Evolutionary conservation across 306 rosid genomes (phyloP), one percentile per base, ranked within the genome.

Genomic region (Elaeagnus macrophylla): DNA sequence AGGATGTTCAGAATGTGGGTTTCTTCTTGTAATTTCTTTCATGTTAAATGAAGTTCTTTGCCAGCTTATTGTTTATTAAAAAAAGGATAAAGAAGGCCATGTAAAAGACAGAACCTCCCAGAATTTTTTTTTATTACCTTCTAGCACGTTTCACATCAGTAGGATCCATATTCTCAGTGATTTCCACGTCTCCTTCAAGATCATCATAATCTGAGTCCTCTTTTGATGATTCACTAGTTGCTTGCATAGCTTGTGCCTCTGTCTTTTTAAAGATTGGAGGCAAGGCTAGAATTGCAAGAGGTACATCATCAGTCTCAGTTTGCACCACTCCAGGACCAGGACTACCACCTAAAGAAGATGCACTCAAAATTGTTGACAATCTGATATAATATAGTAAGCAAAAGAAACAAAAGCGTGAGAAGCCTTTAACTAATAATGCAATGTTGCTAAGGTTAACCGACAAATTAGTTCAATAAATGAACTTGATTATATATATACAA

Each of bases 201-300:
- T 79, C 85, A 69, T 79, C 85, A 59, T 79, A 81, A 46, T 79
- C 85, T 0, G 85, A 79, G 25, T 79, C 81, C 9, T 79, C 85
- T 52, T 72, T 75, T 12, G 85, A 79, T 12, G 85, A 79, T 72
- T 81, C 85, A 46, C 85, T 79, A 0, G 81, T 72, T 59, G 85
- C 50, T 62, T 75, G 83, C 41, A 17, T 69, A 55, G 62, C 57
- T 53, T 37, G 83, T 20, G 59, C 17, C 39, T 19, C 73, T 9
- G 55, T 44, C 53, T 69, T 79, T 47, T 41, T 68, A 53, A 62
- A 74, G 42, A 64, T 10, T 58, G 73, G 55, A 52, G 85, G 85
- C 56, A 72, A 75, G 14, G 69, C 77, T 10, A 71, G 70, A 46
- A 63, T 49, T 8, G 51, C 78, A 59, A 58, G 41, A 2, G 77